These are phyloP conservation scores for Phytophthora multivora DNA, from an alignment of 352 stramenopile genomes.

Conservation along the genomic window DNA sequence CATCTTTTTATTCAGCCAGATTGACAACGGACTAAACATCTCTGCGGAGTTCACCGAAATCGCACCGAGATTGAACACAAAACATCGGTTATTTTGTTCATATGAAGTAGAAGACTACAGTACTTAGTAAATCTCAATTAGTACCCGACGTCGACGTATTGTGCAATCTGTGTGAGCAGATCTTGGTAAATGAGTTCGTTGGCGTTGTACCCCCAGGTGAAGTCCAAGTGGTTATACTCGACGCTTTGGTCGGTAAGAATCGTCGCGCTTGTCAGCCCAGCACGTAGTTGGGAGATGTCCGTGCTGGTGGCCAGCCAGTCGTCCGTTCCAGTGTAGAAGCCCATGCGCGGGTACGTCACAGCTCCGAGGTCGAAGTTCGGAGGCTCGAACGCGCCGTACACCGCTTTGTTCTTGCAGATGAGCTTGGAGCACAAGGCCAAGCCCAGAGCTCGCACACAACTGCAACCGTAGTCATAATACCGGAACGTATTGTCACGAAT, in stretches of 20 bases:
- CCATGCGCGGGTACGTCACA: slow-evolving; percentile 56
- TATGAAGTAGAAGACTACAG: neutral
- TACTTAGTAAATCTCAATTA: slow-evolving; percentile 10
- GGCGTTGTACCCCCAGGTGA: slow-evolving; percentile 69
- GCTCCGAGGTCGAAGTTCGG: slow-evolving; percentile 47
- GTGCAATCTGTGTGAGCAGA: slow-evolving; percentile 57
- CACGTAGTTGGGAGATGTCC: slow-evolving; percentile 54
- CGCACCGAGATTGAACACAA: neutral
- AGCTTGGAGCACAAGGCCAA: slow-evolving; percentile 43
- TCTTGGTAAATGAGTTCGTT: slow-evolving; percentile 60
- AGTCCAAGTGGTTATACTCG: slow-evolving; percentile 72
- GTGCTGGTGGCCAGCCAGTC: slow-evolving; percentile 56
- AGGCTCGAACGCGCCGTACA: slow-evolving; percentile 57
- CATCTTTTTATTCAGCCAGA: too few species aligned
- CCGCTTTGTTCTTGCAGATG: slow-evolving; percentile 61
- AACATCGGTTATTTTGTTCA: neutral
- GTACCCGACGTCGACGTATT: slow-evolving; percentile 59
- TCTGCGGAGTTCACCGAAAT: neutral
- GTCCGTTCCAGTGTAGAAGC: slow-evolving; percentile 52
- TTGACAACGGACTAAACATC: neutral
- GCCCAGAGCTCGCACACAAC: slow-evolving; percentile 40
- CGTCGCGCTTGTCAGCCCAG: slow-evolving; percentile 45
- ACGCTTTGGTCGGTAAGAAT: slow-evolving; percentile 56
- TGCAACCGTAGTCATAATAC: slow-evolving; percentile 67
- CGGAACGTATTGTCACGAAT: slow-evolving; percentile 66